These are phyloP conservation scores for Coemansia sp. DNA, from an alignment of 192 early-diverging fungal species.

Conservation along the genomic window DNA sequence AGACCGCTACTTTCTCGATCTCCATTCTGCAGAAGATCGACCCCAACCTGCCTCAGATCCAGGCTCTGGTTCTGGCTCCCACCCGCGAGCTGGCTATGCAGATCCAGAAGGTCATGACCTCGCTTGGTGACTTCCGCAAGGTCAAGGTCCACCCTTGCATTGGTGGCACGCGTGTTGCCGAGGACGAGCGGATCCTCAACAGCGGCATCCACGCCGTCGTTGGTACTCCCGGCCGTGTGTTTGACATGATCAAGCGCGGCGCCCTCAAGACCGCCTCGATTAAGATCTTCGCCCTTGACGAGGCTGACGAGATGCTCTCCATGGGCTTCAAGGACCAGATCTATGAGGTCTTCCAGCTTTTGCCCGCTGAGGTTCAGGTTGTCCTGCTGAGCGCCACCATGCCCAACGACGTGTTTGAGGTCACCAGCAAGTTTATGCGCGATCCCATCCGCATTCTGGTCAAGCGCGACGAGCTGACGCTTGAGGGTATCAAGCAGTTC, in stretches of 20 bases:
- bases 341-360: slow-evolving; percentile 92
- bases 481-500: slow-evolving; percentile 97
- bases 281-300: slow-evolving; percentile 99
- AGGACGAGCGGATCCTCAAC: slow-evolving; percentile 82
- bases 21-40: slow-evolving; percentile 96
- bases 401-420: slow-evolving; percentile 92
- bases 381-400: slow-evolving; percentile 97
- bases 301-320: slow-evolving; percentile 99
- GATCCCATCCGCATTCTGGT: slow-evolving; percentile 99
- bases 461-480: slow-evolving; percentile 94
- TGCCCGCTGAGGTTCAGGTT: slow-evolving; percentile 88
- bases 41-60: slow-evolving; percentile 70
- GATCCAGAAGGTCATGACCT: slow-evolving; percentile 93
- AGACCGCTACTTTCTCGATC: slow-evolving; percentile 99
- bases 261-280: slow-evolving; percentile 79
- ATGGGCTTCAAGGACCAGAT: slow-evolving; percentile 99
- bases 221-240: slow-evolving; percentile 98
- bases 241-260: slow-evolving; percentile 96
- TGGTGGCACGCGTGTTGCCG: slow-evolving; percentile 93
- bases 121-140: slow-evolving; percentile 95
- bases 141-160: slow-evolving; percentile 95
- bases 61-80: slow-evolving; percentile 96
- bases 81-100: slow-evolving; percentile 99
- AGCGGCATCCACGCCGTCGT: slow-evolving; percentile 90
- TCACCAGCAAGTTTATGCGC: slow-evolving; percentile 97